phyloP scores from a whole-genome alignment of 139 green algal genomes.

The Haematococcus lacustris region DNA sequence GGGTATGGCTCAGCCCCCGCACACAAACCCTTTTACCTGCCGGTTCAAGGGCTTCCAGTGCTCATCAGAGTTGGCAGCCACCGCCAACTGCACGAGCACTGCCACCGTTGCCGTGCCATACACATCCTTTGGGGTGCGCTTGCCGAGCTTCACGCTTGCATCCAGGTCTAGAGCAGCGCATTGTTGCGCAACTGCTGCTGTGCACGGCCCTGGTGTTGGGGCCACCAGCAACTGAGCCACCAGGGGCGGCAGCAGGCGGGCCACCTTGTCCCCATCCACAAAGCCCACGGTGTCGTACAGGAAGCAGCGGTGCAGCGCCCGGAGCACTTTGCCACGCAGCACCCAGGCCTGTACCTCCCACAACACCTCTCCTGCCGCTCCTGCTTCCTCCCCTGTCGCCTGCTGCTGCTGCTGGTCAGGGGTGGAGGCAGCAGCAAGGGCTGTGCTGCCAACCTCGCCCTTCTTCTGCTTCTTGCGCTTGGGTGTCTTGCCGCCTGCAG shows the following conservation, averaged over 20 bases:
- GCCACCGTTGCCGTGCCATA: constrained; percentile 32
- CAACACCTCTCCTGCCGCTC: background rate
- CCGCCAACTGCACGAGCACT: constrained; percentile 65
- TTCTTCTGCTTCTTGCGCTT: constrained; percentile 26
- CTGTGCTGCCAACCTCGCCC: constrained; percentile 11
- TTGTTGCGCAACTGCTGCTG: background rate
- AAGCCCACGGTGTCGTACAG: constrained; percentile 72
- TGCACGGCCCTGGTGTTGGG: background rate
- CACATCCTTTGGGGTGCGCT: background rate
- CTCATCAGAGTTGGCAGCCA: constrained; percentile 59
- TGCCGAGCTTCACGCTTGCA: background rate
- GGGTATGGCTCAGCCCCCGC: too few species aligned
- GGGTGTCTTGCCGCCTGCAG: constrained; percentile 37
- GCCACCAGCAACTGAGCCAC: constrained; percentile 30
- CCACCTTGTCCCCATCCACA: constrained; percentile 58
- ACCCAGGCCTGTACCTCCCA: constrained; percentile 29
- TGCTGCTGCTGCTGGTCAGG: background rate
- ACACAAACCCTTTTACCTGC: too few species aligned
- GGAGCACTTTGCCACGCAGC: constrained; percentile 49
- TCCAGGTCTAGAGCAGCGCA: background rate
- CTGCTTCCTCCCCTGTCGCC: constrained; percentile 4
- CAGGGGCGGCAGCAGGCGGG: constrained; percentile 56
- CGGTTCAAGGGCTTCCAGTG: constrained; percentile 84
- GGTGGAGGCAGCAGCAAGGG: background rate
- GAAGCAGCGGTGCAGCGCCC: constrained; percentile 72